These are phyloP conservation scores for Pythium biforme DNA, from an alignment of 352 stramenopile species.

Conservation along the genomic window DNA sequence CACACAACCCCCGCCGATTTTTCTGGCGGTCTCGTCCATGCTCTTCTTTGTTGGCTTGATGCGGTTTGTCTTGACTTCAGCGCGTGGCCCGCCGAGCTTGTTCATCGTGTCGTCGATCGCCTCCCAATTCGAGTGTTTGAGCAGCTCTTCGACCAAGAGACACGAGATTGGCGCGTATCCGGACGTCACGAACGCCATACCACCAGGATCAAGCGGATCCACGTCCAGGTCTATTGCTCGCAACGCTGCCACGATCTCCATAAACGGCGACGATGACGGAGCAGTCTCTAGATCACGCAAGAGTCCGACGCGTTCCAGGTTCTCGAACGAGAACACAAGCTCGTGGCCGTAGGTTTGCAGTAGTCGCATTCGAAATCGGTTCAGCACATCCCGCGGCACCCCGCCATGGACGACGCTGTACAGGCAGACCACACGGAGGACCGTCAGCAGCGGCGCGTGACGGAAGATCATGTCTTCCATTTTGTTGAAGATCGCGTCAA, in stretches of 20 bases:
- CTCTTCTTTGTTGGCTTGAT: background rate
- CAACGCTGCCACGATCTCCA: constrained; percentile 22
- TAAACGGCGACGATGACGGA: background rate
- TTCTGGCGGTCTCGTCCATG: constrained; percentile 20
- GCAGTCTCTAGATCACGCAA: constrained; percentile 31
- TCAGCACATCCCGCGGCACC: constrained; percentile 32
- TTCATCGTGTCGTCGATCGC: constrained; percentile 49
- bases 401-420: constrained; percentile 56
- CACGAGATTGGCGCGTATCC: constrained; percentile 72
- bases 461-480: constrained; percentile 66
- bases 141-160: constrained; percentile 63
- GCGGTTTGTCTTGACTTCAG: constrained; percentile 41
- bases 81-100: constrained; percentile 46
- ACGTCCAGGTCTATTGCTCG: constrained; percentile 57
- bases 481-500: constrained; percentile 24
- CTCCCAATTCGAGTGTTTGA: constrained; percentile 50
- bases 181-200: constrained; percentile 65
- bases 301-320: constrained; percentile 50
- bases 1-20: background rate
- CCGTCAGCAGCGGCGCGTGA: constrained; percentile 46
- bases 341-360: constrained; percentile 74
- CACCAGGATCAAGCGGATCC: constrained; percentile 51
- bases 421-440: constrained; percentile 66
- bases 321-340: constrained; percentile 68
- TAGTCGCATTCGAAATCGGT: constrained; percentile 54